These are phyloP conservation scores for Zoysia pacifica DNA, from an alignment of 176 grass and related monocot genomes.

Conservation along the genomic window DNA sequence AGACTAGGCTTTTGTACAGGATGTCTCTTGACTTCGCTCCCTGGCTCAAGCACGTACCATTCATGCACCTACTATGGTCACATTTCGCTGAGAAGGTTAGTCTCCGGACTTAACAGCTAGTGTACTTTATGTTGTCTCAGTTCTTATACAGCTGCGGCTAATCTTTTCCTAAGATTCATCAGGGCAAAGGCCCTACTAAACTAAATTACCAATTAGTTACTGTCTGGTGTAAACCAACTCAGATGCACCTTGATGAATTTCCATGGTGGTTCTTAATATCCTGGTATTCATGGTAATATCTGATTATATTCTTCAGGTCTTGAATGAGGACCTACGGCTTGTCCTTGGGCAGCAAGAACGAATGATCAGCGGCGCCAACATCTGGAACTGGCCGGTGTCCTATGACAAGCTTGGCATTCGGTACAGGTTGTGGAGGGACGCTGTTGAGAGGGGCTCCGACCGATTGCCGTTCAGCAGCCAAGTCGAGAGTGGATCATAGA, in stretches of 20 bases:
- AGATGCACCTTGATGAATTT: background rate
- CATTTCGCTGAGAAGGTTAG: constrained; percentile 91
- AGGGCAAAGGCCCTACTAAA: background rate
- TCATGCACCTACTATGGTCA: constrained; percentile 82
- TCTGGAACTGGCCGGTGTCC: constrained; percentile 86
- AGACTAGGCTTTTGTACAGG: constrained; percentile 91
- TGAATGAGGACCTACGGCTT: constrained; percentile 93
- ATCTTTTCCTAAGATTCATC: background rate
- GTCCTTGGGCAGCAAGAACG: constrained; percentile 94
- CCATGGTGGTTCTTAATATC: background rate
- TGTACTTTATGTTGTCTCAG: background rate
- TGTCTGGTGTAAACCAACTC: background rate
- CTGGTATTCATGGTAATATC: constrained; percentile 15
- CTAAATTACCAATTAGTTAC: background rate
- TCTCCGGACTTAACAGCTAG: background rate
- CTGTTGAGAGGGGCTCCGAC: constrained; percentile 63
- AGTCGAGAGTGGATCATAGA: constrained; percentile 49
- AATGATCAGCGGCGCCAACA: constrained; percentile 83
- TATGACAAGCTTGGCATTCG: constrained; percentile 94
- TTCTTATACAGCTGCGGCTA: background rate
- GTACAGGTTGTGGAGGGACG: constrained; percentile 80
- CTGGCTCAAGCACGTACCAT: constrained; percentile 84
- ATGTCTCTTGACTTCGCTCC: constrained; percentile 97
- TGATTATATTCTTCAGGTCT: constrained; percentile 53
- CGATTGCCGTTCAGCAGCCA: constrained; percentile 69